Percentiles rank a stretch among this genome's conserved stretches.
phyloP scores from a whole-genome alignment of 2,329 filamentous ascomycete species.

The Pseudogymnoascus sp. region DNA sequence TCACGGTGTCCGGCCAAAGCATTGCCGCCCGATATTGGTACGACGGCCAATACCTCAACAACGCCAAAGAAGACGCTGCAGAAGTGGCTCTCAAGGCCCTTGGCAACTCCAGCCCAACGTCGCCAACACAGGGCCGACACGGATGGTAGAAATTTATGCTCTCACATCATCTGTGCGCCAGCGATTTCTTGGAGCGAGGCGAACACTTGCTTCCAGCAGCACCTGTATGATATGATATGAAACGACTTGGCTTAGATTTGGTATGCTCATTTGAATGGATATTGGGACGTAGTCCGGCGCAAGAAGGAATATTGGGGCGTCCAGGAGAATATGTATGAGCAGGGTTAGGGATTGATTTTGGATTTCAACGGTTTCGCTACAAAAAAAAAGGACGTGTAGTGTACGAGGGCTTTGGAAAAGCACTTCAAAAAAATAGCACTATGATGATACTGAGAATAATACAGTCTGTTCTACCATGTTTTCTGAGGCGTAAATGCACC shows the following conservation, averaged over 20 bases:
- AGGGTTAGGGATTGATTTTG: constrained; percentile 10
- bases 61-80: constrained; percentile 86
- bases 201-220: constrained; percentile 8
- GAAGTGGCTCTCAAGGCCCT: constrained; percentile 66
- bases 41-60: constrained; percentile 80
- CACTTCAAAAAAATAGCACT: constrained; percentile 5
- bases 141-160: constrained; percentile 29
- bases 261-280: background rate
- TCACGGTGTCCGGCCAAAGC: constrained; percentile 60
- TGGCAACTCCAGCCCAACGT: constrained; percentile 36
- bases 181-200: constrained; percentile 3
- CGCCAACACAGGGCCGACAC: constrained; percentile 35
- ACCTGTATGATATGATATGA: constrained; percentile 12
- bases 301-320: constrained; percentile 10
- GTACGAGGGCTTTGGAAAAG: constrained; percentile 7
- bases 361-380: background rate
- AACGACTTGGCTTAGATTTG: constrained; percentile 10
- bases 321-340: constrained; percentile 9
- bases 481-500: background rate
- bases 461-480: constrained; percentile 6
- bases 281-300: constrained; percentile 2
- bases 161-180: constrained; percentile 10
- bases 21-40: constrained; percentile 83
- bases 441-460: constrained; percentile 3
- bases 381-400: background rate